Percentiles rank a stretch among this genome's conserved stretches.
phyloP scores from a whole-genome alignment of 73 alveolate genomes.

The Uronychia binucleata region DNA sequence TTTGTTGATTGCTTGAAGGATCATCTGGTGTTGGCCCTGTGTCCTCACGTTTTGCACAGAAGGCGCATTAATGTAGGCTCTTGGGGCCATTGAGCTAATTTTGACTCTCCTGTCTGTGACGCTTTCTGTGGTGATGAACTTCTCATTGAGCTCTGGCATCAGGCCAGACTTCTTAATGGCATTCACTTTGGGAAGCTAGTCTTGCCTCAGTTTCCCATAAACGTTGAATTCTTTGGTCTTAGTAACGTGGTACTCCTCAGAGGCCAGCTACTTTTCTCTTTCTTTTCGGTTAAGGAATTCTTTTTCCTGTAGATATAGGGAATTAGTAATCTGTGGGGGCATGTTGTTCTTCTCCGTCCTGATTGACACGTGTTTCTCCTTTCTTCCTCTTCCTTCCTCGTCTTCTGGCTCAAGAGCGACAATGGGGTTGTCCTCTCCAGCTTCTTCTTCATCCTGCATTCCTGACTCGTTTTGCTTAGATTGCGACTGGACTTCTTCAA shows the following conservation, averaged over 20 bases:
- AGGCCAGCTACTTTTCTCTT: conserved; percentile 30
- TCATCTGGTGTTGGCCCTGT: conserved; percentile 96
- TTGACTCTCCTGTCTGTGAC: conserved; percentile 95
- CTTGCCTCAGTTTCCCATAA: conserved; percentile 76
- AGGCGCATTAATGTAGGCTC: conserved; percentile 96
- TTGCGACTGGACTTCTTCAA: conserved; percentile 7
- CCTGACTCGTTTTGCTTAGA: conserved; percentile 2
- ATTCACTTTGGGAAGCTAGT: conserved; percentile 54
- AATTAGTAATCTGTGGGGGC: background rate
- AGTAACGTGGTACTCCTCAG: conserved; percentile 67
- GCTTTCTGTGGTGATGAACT: conserved; percentile 93
- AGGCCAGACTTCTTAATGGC: conserved; percentile 73
- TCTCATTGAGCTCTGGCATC: conserved; percentile 93
- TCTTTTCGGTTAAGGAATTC: conserved; percentile 34
- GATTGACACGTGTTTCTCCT: background rate
- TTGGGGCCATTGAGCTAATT: conserved; percentile 91
- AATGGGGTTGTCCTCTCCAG: conserved; percentile 62
- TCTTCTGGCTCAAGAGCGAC: conserved; percentile 82
- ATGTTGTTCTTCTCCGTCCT: background rate
- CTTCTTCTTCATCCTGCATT: conserved; percentile 27
- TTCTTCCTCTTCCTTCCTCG: conserved; percentile 16
- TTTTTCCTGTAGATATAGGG: conserved; percentile 57
- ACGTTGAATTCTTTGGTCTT: conserved; percentile 83
- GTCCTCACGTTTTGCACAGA: conserved; percentile 91
- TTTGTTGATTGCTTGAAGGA: conserved; percentile 90